Evolutionary conservation across 2,329 filamentous ascomycete species (phyloP), one percentile per base, ranked within the genome.

Genomic region (Knufia fluminis): DNA sequence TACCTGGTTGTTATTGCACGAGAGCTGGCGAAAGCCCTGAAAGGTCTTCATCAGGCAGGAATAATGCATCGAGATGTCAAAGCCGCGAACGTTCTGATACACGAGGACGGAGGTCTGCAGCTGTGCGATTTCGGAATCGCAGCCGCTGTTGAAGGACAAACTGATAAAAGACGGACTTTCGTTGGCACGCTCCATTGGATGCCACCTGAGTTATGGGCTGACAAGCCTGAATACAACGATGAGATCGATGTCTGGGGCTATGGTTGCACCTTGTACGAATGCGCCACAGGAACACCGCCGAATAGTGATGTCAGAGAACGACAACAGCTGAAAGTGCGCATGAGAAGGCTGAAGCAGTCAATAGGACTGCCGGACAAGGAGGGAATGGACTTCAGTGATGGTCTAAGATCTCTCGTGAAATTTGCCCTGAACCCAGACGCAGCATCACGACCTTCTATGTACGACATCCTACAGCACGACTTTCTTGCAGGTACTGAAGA

Each of bases 121-220:
- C 71, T 83, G 26, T 82, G 80, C 59, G 80, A 83, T 57, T 83
- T 83, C 59, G 80, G 80, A 53, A 78, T 83, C 22, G 77, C 80
- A 31, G 78, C 77, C n/a, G 68, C 80, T 7, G 68, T 83, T 8
- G 77, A 82, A 55, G 76, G 73, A 3, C 72, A 77, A 50, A 68
- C 72, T 49, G 75, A 78, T 49, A 83, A 83, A 63, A 71, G 80
- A 49, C 76, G 75, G 8, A 83, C 80, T 3, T 80, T 82, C 62
- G 77, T 83, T 45, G 80, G 80, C 20, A 83, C 80, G 3, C 77
- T 79, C 2, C 76, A 82, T 59, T 83, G 78, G 76, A 82, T 83
- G 79, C 76, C 80, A 4, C 78, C 76, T 3, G 80, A 83, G 60
- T 69, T 82, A 61, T 73, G 73, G 53, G 55, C 57, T 17, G 64